Base-by-base conservation (phyloP, 306 rosid genomes). In the Dicorynia guianensis region DNA sequence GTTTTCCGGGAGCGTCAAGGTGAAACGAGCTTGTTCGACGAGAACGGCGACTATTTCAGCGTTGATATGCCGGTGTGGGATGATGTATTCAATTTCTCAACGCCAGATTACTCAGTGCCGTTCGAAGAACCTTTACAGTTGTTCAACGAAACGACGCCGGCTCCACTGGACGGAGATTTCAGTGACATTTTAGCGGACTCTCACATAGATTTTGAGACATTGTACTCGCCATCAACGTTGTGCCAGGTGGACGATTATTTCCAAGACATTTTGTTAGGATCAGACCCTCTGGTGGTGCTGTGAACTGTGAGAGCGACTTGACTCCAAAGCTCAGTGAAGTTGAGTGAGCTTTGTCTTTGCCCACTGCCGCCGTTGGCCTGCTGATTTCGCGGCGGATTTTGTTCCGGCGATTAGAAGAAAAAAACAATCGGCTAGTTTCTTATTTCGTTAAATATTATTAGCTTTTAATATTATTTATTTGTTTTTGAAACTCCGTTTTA, bases 211-310 rank as follows among this genome's bases (percentile, higher is more conserved):
- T 72, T 85, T 52, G 70, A 81, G 42, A 72, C 79, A 67, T 79
- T 85, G 0, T 71, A 80, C 6, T 69, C 78, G 49, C 39, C 85
- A 63, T 35, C 89, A 11, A 15, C 76, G 14, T 6, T 17, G 46
- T 80, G 79, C 80, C 91, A 85, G 17, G 89, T 73, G 52, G 98
- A 96, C 3, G 98, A 96, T 67, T 91, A 35, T 78, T 90, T 96
- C 48, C 86, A 89, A 74, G 99, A 92, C 39, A 96, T 96, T 66
- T 77, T 91, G 82, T 73, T 72, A 10, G 86, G 74, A 3, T 90
- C 93, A 0, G 99, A 92, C 12, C 97, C 97, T 52, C 84, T 95
- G 0, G 97, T 90, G 15, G 78, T 62, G 34, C 91, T 92, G 48
- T 92, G 88, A 93, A 55, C n/a, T 18, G 19, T 4, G 11, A 19